Evolutionary conservation across 2,329 filamentous ascomycete genomes (phyloP).

Genomic region (Claviceps sp.): DNA sequence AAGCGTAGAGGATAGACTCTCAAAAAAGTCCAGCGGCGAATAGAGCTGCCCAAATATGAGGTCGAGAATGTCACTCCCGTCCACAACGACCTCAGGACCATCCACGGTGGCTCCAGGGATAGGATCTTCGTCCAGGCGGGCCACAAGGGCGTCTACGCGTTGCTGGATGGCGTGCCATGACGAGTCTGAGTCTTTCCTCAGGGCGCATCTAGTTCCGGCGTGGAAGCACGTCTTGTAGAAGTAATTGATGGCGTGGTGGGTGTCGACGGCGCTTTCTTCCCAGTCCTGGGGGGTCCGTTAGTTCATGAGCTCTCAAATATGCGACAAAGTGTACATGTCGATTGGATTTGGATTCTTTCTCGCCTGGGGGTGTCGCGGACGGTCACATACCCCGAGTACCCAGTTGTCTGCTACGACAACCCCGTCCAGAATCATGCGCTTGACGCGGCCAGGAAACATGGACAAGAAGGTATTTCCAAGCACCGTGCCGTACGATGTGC

Average conservation of each 20-base stretch:
- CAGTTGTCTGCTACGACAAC: constrained; percentile 20
- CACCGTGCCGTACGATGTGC: constrained; percentile 26
- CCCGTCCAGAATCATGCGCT: constrained; percentile 23
- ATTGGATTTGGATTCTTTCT: too few species aligned
- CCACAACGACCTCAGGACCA: constrained; percentile 12
- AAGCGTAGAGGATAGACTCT: constrained; percentile 3
- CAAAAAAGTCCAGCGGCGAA: constrained; percentile 10
- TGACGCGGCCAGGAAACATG: constrained; percentile 17
- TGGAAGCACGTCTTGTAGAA: constrained; percentile 20
- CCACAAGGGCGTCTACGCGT: constrained; percentile 15
- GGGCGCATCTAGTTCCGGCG: constrained; percentile 4
- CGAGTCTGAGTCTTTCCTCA: background rate
- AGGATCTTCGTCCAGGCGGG: constrained; percentile 11
- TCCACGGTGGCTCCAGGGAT: constrained; percentile 8
- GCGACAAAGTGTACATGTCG: too few species aligned
- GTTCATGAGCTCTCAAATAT: too few species aligned
- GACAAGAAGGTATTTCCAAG: constrained; percentile 13
- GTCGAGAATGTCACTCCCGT: constrained; percentile 7
- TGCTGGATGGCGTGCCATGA: constrained; percentile 5
- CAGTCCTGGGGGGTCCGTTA: constrained; percentile 10
- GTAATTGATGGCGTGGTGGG: constrained; percentile 14
- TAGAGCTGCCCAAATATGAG: constrained; percentile 16
- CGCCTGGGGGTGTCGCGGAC: background rate
- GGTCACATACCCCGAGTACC: constrained; percentile 13
- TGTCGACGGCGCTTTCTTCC: constrained; percentile 18